Evolutionary conservation across 139 green algal genomes (phyloP), one percentile per base, ranked within the genome.

Genomic region (Coelastrella sp.): DNA sequence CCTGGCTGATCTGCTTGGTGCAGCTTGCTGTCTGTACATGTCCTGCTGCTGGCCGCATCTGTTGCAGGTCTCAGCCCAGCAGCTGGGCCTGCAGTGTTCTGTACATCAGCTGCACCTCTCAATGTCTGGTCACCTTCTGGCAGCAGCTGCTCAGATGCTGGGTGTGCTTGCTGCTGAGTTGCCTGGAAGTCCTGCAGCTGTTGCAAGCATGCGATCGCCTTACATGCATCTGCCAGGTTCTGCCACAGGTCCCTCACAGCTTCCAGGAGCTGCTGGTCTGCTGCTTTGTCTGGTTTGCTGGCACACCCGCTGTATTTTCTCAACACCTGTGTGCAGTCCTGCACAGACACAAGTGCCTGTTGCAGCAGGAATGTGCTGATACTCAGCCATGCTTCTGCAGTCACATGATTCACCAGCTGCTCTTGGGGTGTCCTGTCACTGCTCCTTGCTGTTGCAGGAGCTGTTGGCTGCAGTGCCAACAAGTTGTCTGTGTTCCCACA

Each of bases 191-290:
- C 35, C 22, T 87, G 82, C 49, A 81, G 59, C 19, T 79, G 65
- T 27, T 87, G 82, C 82, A 87, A 19, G 27, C 25, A 73, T 22
- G 82, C 82, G 8, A 87, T 35, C 19, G 82, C 82, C 17, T 78
- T 78, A 19, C 27, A 66, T 27, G 27, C 65, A 60, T 87, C 82
- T n/a, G 82, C 82, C 63, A 87, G 63, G 15, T 87, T 87, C 15
- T 25, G 24, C 82, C 82, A 87, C 27, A 87, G 65, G 65, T 87
- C 82, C 82, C 82, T 10, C 25, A 87, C 82, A 11, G 82, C 82
- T 56, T 87, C 65, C 25, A 87, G 65, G n/a, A 87, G 82, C 82
- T 87, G 82, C 82, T 27, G 25, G 65, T 87, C 82, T 60, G 82
- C 82, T 24, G 82, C 70, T 35, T 87, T 78, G 27, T 61, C 65